Conservation (phyloP, 2,329 filamentous ascomycete genomes). For the Xylariaceae sp. region DNA sequence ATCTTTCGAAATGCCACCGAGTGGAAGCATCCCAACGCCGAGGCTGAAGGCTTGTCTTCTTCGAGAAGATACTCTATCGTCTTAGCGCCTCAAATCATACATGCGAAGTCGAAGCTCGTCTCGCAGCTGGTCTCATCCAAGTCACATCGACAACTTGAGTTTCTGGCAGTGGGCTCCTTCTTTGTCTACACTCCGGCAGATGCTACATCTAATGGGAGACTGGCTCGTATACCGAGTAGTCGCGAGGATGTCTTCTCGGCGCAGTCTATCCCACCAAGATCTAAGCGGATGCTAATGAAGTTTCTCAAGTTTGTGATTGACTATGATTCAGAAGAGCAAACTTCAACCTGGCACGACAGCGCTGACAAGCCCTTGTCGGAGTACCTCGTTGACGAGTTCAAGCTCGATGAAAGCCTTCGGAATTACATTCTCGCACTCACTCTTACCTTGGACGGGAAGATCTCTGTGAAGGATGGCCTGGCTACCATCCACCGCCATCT, state of each 20-base stretch:
- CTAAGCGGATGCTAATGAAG: slow-evolving; percentile 86
- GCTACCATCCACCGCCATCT: slow-evolving; percentile 72
- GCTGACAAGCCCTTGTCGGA: slow-evolving; percentile 50
- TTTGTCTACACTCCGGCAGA: slow-evolving; percentile 60
- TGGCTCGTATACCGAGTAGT: slow-evolving; percentile 76
- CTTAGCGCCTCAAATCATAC: slow-evolving; percentile 80
- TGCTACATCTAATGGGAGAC: slow-evolving; percentile 26
- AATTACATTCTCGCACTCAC: slow-evolving; percentile 62
- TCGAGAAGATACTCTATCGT: slow-evolving; percentile 77
- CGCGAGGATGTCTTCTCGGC: slow-evolving; percentile 88
- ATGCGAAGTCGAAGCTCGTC: slow-evolving; percentile 73
- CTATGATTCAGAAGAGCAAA: slow-evolving; percentile 54
- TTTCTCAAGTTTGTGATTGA: slow-evolving; percentile 83
- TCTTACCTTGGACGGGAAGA: slow-evolving; percentile 60
- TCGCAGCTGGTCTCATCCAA: slow-evolving; percentile 81
- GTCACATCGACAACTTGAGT: slow-evolving; percentile 85
- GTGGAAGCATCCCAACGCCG: slow-evolving; percentile 34
- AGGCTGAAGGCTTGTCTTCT: slow-evolving; percentile 45
- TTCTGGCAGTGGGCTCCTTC: slow-evolving; percentile 88
- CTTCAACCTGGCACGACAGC: slow-evolving; percentile 53
- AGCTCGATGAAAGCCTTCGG: slow-evolving; percentile 63
- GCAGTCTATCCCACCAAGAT: slow-evolving; percentile 66
- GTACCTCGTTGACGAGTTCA: slow-evolving; percentile 59
- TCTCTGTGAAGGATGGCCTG: slow-evolving; percentile 62
- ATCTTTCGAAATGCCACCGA: slow-evolving; percentile 37